Base-by-base conservation (phyloP, 768 basidiomycete genomes). In the Neoboletus magnificus region DNA sequence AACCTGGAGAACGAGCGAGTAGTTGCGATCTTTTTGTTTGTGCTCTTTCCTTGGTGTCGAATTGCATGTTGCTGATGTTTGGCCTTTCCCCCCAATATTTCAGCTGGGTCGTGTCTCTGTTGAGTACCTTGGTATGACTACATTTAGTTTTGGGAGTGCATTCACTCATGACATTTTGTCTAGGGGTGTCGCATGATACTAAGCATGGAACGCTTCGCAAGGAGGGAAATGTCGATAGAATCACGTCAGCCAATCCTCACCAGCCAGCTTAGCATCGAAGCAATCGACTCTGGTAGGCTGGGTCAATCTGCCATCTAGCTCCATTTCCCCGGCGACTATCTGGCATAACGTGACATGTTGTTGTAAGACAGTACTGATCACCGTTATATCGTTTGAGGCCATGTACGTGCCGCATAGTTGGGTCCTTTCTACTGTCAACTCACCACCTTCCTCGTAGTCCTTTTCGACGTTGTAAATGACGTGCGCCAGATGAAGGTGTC, bases 71-170 rank as follows among this genome's bases (percentile, higher is more conserved):
- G 30, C 56, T 64, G 25, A 66, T 11, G 4, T 5, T 47, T 29
- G 16, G 2, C 6, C 10, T 16, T 41, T 22, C 23, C 15, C 23
- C 11, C 16, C 25, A 29, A 1, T 16, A 10, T 30, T 50, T 16
- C 25, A 66, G 65, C n/a, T 66, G 64, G 64, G 3, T 10, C 23
- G 46, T 55, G 13, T n/a, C 53, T 29, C 3, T 61, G 15, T 16
- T 29, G 13, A 67, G 65, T 27, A n/a, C 52, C 33, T 27, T 35
- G 12, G 64, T 66, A 64, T 20, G 59, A 25, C 16, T 46, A 3
- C 15, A 5, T 52, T 36, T 32, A 2, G 8, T 37, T 49, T 43
- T 1, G 30, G 9, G 27, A 40, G 35, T 13, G 7, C 0, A 22
- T 18, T 40, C 22, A 16, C 22, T 56, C 32, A 42, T 32, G n/a